Evolutionary conservation across 1,284 basidiomycete genomes (phyloP), one percentile per base, ranked within the genome.

Genomic region (Ganoderma resinaceum): DNA sequence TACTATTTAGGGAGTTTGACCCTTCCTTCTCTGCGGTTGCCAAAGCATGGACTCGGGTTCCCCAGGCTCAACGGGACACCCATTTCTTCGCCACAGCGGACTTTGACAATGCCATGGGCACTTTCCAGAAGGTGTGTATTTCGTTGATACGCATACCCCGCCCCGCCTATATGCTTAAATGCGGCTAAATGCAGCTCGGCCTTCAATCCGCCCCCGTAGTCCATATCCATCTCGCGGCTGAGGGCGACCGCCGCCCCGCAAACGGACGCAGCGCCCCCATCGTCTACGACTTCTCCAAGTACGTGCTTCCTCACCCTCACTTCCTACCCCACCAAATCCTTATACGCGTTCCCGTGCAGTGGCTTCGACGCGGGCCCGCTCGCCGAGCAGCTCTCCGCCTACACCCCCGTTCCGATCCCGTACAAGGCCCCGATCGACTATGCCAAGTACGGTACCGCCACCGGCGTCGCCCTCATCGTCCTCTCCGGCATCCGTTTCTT

Each of bases 11-110:
- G 78, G 88, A 93, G 71, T 97, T 98, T 76, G 89, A 94, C 66
- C 94, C 95, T 3, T 86, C 91, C 20, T 97, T 91, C 86, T 86
- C 86, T 26, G 81, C 89, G 3, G 90, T 98, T 9, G 93, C 95
- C 29, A 90, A 90, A 74, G 89, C 93, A 46, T 98, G 96, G 96
- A 78, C 85, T 6, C 85, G 83, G 35, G 85, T 86, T 23, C 81
- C 92, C 16, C 78, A 84, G 65, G 82, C 82, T n/a, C 81, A 91
- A 42, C 87, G 92, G 55, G 85, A 95, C 78, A 82, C 85, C 68
- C 95, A 97, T 79, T 96, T 98, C 86, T 98, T 98, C 77, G 96
- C 90, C 16, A 91, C 90, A n/a, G 82, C 95, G 43, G 96, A 98
- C 80, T 98, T 97, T 78, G 88, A 92, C 72, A 85, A 93, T 52